These are phyloP conservation scores for Coriaria nepalensis DNA, from an alignment of 306 rosid genomes.

Conservation along the genomic window DNA sequence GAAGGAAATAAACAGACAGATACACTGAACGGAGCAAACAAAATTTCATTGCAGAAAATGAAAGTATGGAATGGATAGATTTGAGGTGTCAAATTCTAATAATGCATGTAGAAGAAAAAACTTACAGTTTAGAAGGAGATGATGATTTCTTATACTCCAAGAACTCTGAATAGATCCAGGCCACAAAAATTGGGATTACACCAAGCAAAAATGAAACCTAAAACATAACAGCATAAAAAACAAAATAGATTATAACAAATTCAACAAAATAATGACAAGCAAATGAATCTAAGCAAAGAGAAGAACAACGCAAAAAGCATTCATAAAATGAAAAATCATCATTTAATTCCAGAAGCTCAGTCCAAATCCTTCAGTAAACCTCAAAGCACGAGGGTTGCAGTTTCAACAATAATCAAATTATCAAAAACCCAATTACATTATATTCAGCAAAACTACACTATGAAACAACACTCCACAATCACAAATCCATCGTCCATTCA, in stretches of 20 bases:
- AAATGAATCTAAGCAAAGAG: too few species aligned
- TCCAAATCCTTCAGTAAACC: too few species aligned
- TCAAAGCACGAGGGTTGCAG: too few species aligned
- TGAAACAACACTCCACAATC: too few species aligned
- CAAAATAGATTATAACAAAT: too few species aligned
- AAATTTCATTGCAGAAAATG: not conserved
- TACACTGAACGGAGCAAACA: not conserved
- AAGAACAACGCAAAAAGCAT: not conserved
- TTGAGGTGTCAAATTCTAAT: conserved; percentile 10
- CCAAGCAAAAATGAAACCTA: conserved; percentile 93
- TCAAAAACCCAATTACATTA: too few species aligned
- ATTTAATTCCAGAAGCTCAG: too few species aligned
- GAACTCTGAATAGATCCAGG: conserved; percentile 94
- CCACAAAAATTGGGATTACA: conserved; percentile 66
- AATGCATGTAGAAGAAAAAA: conserved; percentile 10
- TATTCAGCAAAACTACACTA: too few species aligned
- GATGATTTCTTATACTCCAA: conserved; percentile 61
- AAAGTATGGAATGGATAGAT: not conserved
- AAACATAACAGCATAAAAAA: conserved; percentile 6
- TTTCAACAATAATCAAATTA: too few species aligned
- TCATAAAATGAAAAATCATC: not conserved
- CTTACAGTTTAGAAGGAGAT: conserved; percentile 73
- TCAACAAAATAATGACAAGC: too few species aligned
- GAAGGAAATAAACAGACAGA: too few species aligned
- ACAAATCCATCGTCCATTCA: too few species aligned